phyloP scores from a whole-genome alignment of 2,329 filamentous ascomycete genomes.

The Tricladium varicosporioides region DNA sequence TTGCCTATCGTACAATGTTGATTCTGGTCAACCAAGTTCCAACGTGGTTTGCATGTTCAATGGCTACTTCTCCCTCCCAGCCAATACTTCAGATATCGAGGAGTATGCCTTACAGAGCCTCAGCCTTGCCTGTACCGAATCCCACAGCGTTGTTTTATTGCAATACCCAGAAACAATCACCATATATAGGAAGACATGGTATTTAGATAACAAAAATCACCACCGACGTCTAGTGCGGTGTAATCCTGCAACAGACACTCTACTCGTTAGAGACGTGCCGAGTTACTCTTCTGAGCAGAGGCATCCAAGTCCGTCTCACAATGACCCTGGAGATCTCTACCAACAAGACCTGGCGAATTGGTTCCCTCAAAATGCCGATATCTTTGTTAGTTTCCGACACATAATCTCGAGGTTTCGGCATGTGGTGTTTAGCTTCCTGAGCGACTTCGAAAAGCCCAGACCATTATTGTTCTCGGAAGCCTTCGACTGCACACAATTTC shows the following conservation, averaged over 20 bases:
- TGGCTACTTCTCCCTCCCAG: slow-evolving; percentile 10
- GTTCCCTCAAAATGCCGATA: slow-evolving; percentile 13
- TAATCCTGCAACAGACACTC: slow-evolving; percentile 13
- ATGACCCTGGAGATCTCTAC: slow-evolving; percentile 9
- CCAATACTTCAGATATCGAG: slow-evolving; percentile 5
- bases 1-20: slow-evolving; percentile 8
- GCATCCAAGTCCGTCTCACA: slow-evolving; percentile 9
- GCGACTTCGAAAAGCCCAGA: slow-evolving; percentile 4
- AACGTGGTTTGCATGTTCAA: slow-evolving; percentile 12
- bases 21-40: slow-evolving; percentile 11
- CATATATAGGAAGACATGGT: slow-evolving; percentile 9
- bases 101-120: slow-evolving; percentile 6
- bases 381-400: slow-evolving; percentile 8
- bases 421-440: slow-evolving; percentile 10
- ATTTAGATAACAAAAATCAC: slow-evolving; percentile 8
- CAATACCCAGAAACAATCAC: slow-evolving; percentile 11
- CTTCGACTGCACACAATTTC: slow-evolving; percentile 6
- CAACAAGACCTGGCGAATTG: slow-evolving; percentile 9
- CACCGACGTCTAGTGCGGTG: slow-evolving; percentile 11
- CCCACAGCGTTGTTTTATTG: slow-evolving; percentile 8
- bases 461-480: slow-evolving; percentile 1
- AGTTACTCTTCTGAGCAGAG: slow-evolving; percentile 10
- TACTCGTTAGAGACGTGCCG: slow-evolving; percentile 9
- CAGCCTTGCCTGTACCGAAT: slow-evolving; percentile 12
- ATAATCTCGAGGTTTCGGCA: slow-evolving; percentile 10